Base-by-base conservation (phyloP, 2,329 filamentous ascomycete genomes). In the Balansia obtecta region DNA sequence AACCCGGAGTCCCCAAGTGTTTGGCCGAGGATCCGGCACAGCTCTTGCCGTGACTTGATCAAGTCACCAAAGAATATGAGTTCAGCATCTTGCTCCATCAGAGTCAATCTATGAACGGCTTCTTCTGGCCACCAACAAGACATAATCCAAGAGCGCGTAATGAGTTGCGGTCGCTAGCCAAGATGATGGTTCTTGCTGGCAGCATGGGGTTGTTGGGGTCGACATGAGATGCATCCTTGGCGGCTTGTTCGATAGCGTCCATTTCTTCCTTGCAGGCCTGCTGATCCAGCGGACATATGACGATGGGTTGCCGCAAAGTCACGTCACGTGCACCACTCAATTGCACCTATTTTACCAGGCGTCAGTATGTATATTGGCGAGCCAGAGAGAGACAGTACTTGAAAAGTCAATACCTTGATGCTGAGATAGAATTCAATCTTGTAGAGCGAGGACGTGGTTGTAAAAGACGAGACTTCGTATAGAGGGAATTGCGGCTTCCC, bases 391-490 rank as follows among this genome's bases (percentile, higher is more conserved):
- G 22, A 8, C 8, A 20, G 12, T 34, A 9, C 11, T 18, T 5
- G n/a, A 15, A 13, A 15, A 16, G 13, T 16, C 8, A 11, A 48
- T 50, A 95, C 91, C 81, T 95, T 96, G 55, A 97, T 88, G 48
- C 82, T 89, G 50, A 97, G 71, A 65, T 91, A 98, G 64, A 96
- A 98, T 68, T 98, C 91, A 64, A 98, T 95, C 68, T 96, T 97
- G 73, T 98, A 98, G 13, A 98, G 77, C 37, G 85, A 91, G 34
- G 88, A 94, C 8, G 87, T 87, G 0, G 93, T 97, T 1, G 93
- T 96, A 62, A 98, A 98, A 1, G 90, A 91, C 34, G 79, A 83
- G 44, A 96, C 85, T 50, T 86, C 82, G 64, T 96, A 95, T 64
- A 86, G 81, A 7, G 93, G 93, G 67, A 96, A 97, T 27, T 84